Percentiles rank a stretch among this genome's conserved stretches.
Conservation (phyloP, 176 grass and related monocot genomes). For the Urochloa ruziziensis region DNA sequence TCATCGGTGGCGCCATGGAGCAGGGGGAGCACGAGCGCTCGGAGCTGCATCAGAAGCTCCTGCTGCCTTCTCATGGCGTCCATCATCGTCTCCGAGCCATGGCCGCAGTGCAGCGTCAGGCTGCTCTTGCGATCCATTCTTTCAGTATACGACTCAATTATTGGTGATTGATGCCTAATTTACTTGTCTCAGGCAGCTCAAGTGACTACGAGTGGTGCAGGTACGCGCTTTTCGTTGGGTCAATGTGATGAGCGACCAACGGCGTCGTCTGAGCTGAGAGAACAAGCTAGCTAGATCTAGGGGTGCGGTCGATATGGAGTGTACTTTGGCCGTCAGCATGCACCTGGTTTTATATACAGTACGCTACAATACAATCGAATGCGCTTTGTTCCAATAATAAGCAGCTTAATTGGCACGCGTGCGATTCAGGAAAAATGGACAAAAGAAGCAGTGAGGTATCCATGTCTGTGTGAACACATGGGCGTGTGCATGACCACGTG, state of each 20-base stretch:
- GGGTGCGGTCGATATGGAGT: no score
- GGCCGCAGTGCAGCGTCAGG: not conserved
- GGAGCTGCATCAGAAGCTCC: conserved; percentile 31
- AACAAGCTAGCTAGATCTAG: no score
- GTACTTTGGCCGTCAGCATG: not conserved
- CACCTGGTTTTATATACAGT: not conserved
- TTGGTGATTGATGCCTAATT: no score
- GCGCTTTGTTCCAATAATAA: not conserved
- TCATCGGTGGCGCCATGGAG: not conserved
- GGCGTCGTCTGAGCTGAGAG: no score
- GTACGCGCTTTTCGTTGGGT: no score
- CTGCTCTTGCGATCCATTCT: not conserved
- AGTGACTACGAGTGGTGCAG: no score
- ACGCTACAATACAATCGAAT: not conserved
- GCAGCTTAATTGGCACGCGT: not conserved
- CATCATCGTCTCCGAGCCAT: conserved; percentile 10
- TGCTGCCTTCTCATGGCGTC: conserved; percentile 20
- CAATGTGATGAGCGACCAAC: no score
- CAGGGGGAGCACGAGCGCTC: conserved; percentile 23
- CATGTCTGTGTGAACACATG: not conserved
- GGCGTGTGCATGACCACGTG: not conserved
- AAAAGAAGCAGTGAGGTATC: not conserved
- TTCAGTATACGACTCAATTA: not conserved
- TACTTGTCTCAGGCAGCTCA: no score
- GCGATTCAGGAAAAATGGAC: no score